Conservation (phyloP, 78 protist genomes). For the Dictyostelium capitatum region DNA sequence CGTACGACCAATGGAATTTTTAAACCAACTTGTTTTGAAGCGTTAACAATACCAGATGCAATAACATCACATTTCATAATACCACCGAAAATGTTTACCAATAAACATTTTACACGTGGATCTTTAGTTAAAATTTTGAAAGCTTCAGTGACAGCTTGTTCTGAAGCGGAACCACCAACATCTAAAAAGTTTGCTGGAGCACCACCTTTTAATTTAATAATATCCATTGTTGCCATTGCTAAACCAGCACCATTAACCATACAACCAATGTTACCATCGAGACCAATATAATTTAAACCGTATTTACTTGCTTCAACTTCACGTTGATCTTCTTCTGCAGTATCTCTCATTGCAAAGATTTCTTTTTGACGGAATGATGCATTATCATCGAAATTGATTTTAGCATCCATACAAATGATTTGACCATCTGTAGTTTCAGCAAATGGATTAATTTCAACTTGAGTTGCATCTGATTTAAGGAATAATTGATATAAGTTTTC, state of each 20-base stretch:
- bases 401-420: constrained; percentile 95
- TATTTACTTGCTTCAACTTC: constrained; percentile 94
- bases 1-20: constrained; percentile 92
- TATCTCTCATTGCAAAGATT: constrained; percentile 92
- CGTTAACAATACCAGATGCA: constrained; percentile 95
- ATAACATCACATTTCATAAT: constrained; percentile 95
- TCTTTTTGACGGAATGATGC: constrained; percentile 97
- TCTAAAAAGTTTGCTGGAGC: constrained; percentile 99
- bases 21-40: constrained; percentile 83
- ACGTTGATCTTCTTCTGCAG: constrained; percentile 94
- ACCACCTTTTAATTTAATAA: constrained; percentile 94
- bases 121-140: constrained; percentile 93
- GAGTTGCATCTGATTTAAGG: constrained; percentile 80
- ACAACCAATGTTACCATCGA: constrained; percentile 99
- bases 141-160: constrained; percentile 90
- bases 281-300: constrained; percentile 97
- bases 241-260: constrained; percentile 99
- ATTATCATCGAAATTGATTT: constrained; percentile 98
- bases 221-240: constrained; percentile 99
- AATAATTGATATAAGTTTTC: constrained; percentile 66
- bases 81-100: constrained; percentile 98
- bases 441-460: constrained; percentile 98
- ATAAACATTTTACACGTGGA: constrained; percentile 86
- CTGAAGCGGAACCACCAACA: constrained; percentile 97
- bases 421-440: constrained; percentile 90